Percentiles rank a stretch among this genome's conserved stretches.
Conservation (phyloP, 2,329 filamentous ascomycete genomes). For the Lomentospora prolificans region DNA sequence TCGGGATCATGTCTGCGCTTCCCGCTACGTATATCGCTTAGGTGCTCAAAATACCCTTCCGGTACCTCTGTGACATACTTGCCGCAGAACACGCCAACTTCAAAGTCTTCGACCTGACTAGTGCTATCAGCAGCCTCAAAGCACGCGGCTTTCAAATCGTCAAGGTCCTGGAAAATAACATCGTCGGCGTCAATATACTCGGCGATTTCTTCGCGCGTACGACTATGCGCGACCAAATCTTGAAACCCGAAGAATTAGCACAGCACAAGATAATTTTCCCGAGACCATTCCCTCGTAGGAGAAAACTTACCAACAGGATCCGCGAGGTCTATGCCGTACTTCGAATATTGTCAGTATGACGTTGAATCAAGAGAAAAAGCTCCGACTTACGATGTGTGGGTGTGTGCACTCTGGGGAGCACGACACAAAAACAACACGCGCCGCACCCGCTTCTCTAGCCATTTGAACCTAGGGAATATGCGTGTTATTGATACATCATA, state of each 20-base stretch:
- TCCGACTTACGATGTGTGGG: constrained; percentile 66
- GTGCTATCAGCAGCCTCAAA: constrained; percentile 55
- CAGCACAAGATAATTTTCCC: too few relatives aligned
- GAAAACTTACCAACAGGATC: constrained; percentile 23
- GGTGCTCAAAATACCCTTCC: constrained; percentile 71
- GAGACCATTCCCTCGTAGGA: too few relatives aligned
- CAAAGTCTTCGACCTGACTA: constrained; percentile 54
- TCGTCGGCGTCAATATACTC: constrained; percentile 32
- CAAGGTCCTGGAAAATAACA: constrained; percentile 53
- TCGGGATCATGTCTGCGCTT: neutral
- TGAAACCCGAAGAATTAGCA: neutral
- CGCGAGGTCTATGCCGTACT: constrained; percentile 39
- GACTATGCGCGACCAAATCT: constrained; percentile 32
- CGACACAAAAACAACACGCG: constrained; percentile 71
- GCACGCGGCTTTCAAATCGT: constrained; percentile 73
- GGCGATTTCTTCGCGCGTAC: constrained; percentile 30
- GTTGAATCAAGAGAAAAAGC: neutral
- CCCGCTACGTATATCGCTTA: constrained; percentile 38
- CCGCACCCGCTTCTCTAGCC: constrained; percentile 75
- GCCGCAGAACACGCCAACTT: constrained; percentile 87
- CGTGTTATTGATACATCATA: neutral
- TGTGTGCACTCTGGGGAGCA: constrained; percentile 77
- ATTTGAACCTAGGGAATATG: constrained; percentile 36
- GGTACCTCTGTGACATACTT: constrained; percentile 75
- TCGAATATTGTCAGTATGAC: neutral